Evolutionary conservation across 2,329 filamentous ascomycete genomes (phyloP).

Genomic region (Exophiala alcalophila): DNA sequence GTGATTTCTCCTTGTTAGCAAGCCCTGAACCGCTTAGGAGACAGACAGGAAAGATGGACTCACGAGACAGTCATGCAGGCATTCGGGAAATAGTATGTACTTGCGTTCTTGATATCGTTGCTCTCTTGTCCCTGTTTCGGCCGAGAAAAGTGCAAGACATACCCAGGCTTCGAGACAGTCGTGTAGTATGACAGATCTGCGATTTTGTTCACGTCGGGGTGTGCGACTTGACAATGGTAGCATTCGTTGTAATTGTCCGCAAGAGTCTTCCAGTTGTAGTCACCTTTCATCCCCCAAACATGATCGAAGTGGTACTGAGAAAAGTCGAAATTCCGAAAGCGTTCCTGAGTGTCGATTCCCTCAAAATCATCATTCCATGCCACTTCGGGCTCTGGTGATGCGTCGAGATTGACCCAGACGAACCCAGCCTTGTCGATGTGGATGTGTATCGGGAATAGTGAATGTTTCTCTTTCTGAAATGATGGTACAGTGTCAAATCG

Average conservation of each 20-base stretch:
- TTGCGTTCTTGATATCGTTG: constrained; percentile 27
- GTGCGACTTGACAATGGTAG: constrained; percentile 56
- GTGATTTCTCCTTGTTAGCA: background rate
- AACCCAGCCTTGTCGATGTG: constrained; percentile 23
- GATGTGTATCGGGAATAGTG: constrained; percentile 43
- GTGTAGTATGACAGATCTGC: constrained; percentile 55
- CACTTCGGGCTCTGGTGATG: constrained; percentile 35
- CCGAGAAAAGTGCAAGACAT: constrained; percentile 51
- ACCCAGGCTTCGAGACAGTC: constrained; percentile 53
- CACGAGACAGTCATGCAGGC: constrained; percentile 36
- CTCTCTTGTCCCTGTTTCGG: constrained; percentile 31
- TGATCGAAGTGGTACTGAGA: constrained; percentile 58
- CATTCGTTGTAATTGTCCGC: constrained; percentile 62
- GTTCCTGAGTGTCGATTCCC: constrained; percentile 46
- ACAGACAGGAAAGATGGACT: constrained; percentile 10
- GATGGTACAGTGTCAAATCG: constrained; percentile 55
- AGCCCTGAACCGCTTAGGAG: background rate
- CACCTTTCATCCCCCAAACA: constrained; percentile 55
- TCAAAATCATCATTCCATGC: constrained; percentile 54
- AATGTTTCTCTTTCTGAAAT: constrained; percentile 57
- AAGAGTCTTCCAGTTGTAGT: constrained; percentile 61
- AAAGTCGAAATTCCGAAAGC: constrained; percentile 49
- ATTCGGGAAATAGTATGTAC: constrained; percentile 39
- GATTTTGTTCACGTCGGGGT: constrained; percentile 53
- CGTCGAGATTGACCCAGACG: constrained; percentile 27